Base-by-base conservation (phyloP, 148 eudicot species). In the Persicaria maculosa region DNA sequence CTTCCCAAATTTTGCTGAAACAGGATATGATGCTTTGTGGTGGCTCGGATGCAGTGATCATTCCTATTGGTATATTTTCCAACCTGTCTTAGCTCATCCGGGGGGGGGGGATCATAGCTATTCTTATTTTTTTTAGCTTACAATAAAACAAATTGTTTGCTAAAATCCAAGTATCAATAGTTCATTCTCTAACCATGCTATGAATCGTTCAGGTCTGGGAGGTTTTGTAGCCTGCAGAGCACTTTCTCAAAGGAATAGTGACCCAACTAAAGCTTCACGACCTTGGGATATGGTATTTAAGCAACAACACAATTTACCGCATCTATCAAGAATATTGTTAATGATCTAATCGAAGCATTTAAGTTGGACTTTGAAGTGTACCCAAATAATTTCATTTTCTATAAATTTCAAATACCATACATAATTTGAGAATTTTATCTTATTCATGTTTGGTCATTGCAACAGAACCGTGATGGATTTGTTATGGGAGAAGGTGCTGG, bases 401-500 rank as follows among this genome's bases (percentile, higher is more conserved):
- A 19, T 58, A 14, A 31, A 6, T 67, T 44, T 25, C 71, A 22
- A n/a, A 67, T 62, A 31, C 25, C 44, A 62, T 36, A 9, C 19
- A n/a, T 36, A 43, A 15, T 48, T 72, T 50, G 17, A 22, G 58
- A 72, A 36, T 67, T 71, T 59, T 57, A 40, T n/a, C 36, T 22
- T 80, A 65, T 57, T 47, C 45, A 43, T 52, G 19, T 75, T 44
- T 71, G 77, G 50, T 75, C 54, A 31, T 62, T 74, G 58, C 55
- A 72, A 82, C 84, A 94, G 98, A 87, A 81, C 75, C 93, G 97
- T 72, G 98, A 94, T 85, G 98, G 98, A 68, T 94, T 94, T 86
- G 98, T 94, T 11, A 90, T 94, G 97, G 97, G 98, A 81, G 98
- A 94, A 85, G 98, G 98, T 64, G 89, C 98, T 79, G 98, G 98